Conservation (phyloP, 306 rosid species). For the Quercus mongolica region DNA sequence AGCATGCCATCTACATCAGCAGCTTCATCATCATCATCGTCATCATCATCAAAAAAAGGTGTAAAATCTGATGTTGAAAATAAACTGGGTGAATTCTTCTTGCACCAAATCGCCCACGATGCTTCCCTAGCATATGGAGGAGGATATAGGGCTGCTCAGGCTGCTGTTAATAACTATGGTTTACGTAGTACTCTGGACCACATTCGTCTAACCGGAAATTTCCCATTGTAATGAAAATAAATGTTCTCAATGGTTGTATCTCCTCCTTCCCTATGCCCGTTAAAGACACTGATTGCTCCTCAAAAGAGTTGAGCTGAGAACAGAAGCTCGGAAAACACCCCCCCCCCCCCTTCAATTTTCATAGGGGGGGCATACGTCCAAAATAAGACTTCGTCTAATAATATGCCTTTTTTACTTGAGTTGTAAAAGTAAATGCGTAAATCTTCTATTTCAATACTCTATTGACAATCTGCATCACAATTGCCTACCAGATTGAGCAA, state of each 20-base stretch:
- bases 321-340: slow-evolving; percentile 22
- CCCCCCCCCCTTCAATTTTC: slow-evolving; percentile 26
- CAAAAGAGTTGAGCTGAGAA: slow-evolving; percentile 19
- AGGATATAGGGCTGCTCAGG: slow-evolving; percentile 88
- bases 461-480: background rate
- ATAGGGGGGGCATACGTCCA: slow-evolving; percentile 25
- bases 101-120: slow-evolving; percentile 81
- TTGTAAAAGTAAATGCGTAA: background rate
- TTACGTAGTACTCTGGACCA: slow-evolving; percentile 77
- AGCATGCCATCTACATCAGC: slow-evolving; percentile 70
- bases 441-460: slow-evolving; percentile 1
- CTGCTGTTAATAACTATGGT: slow-evolving; percentile 78
- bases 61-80: slow-evolving; percentile 62
- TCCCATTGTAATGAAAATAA: slow-evolving; percentile 53
- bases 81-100: slow-evolving; percentile 85
- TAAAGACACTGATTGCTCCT: slow-evolving; percentile 6
- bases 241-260: background rate
- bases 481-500: slow-evolving; percentile 6
- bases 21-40: slow-evolving; percentile 38
- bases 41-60: slow-evolving; percentile 78
- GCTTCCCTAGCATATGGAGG: slow-evolving; percentile 93
- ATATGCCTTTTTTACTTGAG: slow-evolving; percentile 10
- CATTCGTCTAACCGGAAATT: slow-evolving; percentile 65
- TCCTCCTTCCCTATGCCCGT: background rate
- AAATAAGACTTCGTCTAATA: slow-evolving; percentile 21